Percentiles rank a stretch among this genome's conserved stretches.
These are phyloP conservation scores for Suhomyces terraborum DNA, from an alignment of 1,139 yeast species.

Conservation along the genomic window DNA sequence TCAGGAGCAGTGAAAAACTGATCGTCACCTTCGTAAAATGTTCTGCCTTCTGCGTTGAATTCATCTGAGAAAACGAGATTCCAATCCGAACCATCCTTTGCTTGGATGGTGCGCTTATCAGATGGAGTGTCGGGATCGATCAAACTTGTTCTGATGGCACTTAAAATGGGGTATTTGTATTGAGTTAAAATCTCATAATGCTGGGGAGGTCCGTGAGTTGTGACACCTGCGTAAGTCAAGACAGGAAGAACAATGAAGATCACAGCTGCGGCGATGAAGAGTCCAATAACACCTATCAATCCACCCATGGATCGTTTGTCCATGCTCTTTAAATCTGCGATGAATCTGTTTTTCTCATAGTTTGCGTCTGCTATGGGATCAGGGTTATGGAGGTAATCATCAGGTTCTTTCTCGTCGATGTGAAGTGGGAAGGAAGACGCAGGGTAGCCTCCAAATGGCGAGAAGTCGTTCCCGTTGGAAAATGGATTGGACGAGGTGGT, in stretches of 20 bases:
- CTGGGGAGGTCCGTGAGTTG: slow-evolving; percentile 19
- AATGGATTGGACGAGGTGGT: slow-evolving; percentile 19
- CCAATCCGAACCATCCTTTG: slow-evolving; percentile 28
- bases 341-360: slow-evolving; percentile 30
- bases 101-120: slow-evolving; percentile 18
- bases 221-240: slow-evolving; percentile 29
- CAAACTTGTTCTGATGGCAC: slow-evolving; percentile 27
- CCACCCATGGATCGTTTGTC: slow-evolving; percentile 30
- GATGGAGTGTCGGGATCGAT: slow-evolving; percentile 34
- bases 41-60: slow-evolving; percentile 33
- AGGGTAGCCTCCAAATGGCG: slow-evolving; percentile 37
- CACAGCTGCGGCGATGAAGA: slow-evolving; percentile 23
- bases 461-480: slow-evolving; percentile 20
- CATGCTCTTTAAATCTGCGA: slow-evolving; percentile 27
- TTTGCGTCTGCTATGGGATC: slow-evolving; percentile 35
- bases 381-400: slow-evolving; percentile 35
- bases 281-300: slow-evolving; percentile 22
- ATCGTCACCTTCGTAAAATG: slow-evolving; percentile 36
- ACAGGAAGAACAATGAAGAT: slow-evolving; percentile 32
- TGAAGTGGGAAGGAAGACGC: slow-evolving; percentile 33
- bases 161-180: slow-evolving; percentile 27
- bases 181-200: slow-evolving; percentile 26
- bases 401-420: slow-evolving; percentile 34
- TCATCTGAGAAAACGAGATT: slow-evolving; percentile 32
- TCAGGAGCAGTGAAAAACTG: slow-evolving; percentile 34